Percentiles rank a stretch among this genome's conserved stretches.
phyloP scores from a whole-genome alignment of 495 filamentous ascomycete genomes.

The Rostrohypoxylon terebratum region DNA sequence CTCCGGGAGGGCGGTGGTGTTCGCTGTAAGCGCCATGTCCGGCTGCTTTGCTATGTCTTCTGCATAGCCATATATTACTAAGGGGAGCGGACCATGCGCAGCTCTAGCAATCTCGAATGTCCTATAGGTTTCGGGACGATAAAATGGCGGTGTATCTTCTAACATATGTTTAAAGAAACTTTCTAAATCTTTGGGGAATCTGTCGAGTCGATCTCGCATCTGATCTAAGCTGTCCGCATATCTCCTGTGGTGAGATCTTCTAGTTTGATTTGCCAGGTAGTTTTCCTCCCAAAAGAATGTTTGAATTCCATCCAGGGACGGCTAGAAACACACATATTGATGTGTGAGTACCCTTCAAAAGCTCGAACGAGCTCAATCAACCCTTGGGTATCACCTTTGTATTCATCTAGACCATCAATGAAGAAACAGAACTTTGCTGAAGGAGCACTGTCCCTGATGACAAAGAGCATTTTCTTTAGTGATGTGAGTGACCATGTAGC shows the following conservation, averaged over 20 bases:
- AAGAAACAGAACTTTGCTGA: constrained; percentile 57
- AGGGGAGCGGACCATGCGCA: constrained; percentile 12
- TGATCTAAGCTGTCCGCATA: constrained; percentile 45
- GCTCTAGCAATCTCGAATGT: constrained; percentile 24
- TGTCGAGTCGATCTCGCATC: constrained; percentile 33
- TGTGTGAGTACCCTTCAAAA: constrained; percentile 27
- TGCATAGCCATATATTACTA: constrained; percentile 25
- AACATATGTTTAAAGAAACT: constrained; percentile 44
- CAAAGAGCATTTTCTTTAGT: background rate
- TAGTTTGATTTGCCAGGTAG: constrained; percentile 22
- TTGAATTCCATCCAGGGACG: constrained; percentile 61
- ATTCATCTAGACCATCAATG: constrained; percentile 64
- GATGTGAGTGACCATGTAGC: background rate
- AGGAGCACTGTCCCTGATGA: background rate
- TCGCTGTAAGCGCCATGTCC: background rate
- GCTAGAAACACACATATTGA: constrained; percentile 65
- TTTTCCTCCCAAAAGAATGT: constrained; percentile 49
- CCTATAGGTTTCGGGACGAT: constrained; percentile 7
- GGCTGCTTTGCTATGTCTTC: constrained; percentile 1
- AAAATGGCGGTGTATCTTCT: constrained; percentile 1
- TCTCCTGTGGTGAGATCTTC: constrained; percentile 49
- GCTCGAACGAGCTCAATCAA: constrained; percentile 31
- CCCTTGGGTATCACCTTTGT: constrained; percentile 39
- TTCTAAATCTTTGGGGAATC: constrained; percentile 44
- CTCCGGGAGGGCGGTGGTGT: background rate